Conservation (phyloP, 306 rosid species). For the Aeschynomene evenia region DNA sequence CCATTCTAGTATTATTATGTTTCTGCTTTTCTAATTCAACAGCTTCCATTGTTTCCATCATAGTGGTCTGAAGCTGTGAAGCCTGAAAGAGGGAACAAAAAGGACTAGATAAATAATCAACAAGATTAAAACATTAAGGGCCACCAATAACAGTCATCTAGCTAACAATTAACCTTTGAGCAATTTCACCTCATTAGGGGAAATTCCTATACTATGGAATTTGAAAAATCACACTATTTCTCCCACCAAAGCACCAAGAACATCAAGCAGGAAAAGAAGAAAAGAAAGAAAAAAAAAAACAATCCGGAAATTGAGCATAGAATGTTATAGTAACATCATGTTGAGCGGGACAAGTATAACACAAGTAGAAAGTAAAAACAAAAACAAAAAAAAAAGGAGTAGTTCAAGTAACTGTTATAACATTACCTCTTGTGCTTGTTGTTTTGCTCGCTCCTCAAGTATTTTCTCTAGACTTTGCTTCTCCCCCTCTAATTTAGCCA, state of each 20-base stretch:
- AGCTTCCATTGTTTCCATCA: constrained; percentile 98
- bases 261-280: constrained; percentile 1
- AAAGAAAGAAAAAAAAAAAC: too few species aligned
- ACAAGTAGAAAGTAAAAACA: constrained; percentile 13
- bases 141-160: constrained; percentile 12
- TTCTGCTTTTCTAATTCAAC: constrained; percentile 93
- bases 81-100: constrained; percentile 55
- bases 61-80: constrained; percentile 76
- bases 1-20: constrained; percentile 93
- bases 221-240: neutral
- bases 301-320: neutral
- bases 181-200: constrained; percentile 6
- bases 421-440: constrained; percentile 90
- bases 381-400: constrained; percentile 12
- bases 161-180: neutral
- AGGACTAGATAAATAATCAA: constrained; percentile 13
- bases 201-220: neutral
- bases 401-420: constrained; percentile 7
- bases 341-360: constrained; percentile 8
- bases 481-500: constrained; percentile 97
- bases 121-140: neutral
- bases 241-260: constrained; percentile 15
- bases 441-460: constrained; percentile 79
- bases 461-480: constrained; percentile 94
- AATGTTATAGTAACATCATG: constrained; percentile 7